Evolutionary conservation across 78 protist species (phyloP).

Genomic region (Dictyostelium intermedium): DNA sequence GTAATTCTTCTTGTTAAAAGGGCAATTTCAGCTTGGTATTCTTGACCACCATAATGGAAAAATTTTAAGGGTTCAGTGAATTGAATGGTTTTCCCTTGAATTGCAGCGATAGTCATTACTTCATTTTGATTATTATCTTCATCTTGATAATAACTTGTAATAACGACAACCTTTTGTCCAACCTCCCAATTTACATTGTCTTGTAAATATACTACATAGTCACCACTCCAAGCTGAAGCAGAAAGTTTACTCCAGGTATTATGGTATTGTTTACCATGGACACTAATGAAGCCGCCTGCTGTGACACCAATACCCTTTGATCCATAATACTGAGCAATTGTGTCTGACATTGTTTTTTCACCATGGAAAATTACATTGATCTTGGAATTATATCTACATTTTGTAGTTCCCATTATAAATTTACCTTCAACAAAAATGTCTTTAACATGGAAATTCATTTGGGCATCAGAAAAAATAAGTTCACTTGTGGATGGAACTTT

Average conservation of each 20-base stretch:
- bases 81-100: constrained; percentile 28
- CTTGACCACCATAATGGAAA: constrained; percentile 80
- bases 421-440: constrained; percentile 55
- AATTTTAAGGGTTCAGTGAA: constrained; percentile 47
- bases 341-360: background rate
- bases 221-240: constrained; percentile 70
- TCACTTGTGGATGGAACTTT: constrained; percentile 36
- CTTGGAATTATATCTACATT: constrained; percentile 39
- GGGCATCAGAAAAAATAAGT: constrained; percentile 57
- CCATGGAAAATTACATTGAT: constrained; percentile 67
- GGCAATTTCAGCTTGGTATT: constrained; percentile 89
- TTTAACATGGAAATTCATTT: constrained; percentile 16
- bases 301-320: constrained; percentile 77
- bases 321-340: constrained; percentile 12
- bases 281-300: constrained; percentile 11
- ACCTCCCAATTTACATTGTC: constrained; percentile 82
- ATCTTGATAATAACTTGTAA: constrained; percentile 55
- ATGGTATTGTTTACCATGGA: constrained; percentile 77
- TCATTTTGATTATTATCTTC: constrained; percentile 77
- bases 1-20: constrained; percentile 67
- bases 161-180: constrained; percentile 78
- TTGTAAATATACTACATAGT: constrained; percentile 62
- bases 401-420: constrained; percentile 44
- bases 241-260: constrained; percentile 83
- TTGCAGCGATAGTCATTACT: constrained; percentile 61